Evolutionary conservation across 345 rosid species (phyloP).

Genomic region (Syzygium aqueum): DNA sequence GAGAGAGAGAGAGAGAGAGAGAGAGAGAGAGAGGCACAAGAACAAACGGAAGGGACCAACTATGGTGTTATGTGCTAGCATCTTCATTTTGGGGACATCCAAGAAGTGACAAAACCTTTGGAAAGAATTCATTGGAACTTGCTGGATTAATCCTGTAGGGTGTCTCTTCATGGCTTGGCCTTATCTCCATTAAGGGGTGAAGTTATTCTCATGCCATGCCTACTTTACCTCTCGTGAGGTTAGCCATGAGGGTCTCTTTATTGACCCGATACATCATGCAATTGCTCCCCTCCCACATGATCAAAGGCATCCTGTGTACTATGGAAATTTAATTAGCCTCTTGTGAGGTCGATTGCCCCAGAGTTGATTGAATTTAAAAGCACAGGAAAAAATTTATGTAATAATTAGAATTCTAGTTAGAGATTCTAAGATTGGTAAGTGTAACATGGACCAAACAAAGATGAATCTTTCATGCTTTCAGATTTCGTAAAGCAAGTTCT

Average conservation of each 20-base stretch:
- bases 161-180: slow-evolving; percentile 1
- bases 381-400: background rate
- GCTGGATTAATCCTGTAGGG: background rate
- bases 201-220: background rate
- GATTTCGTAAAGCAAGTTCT: background rate
- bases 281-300: background rate
- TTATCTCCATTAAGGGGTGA: slow-evolving; percentile 1
- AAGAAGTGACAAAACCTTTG: slow-evolving; percentile 1
- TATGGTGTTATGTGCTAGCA: background rate
- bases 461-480: background rate
- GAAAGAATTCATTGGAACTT: background rate
- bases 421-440: background rate
- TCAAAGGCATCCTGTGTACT: background rate
- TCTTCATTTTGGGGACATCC: background rate
- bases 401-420: background rate
- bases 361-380: background rate
- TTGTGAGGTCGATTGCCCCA: background rate
- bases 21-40: background rate
- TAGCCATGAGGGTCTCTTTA: background rate
- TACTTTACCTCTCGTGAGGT: background rate
- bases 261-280: background rate
- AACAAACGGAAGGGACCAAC: background rate
- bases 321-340: background rate
- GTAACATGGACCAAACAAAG: background rate
- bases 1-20: background rate